phyloP scores from a whole-genome alignment of 2,329 filamentous ascomycete genomes.

The Cordyceps fumosorosea region DNA sequence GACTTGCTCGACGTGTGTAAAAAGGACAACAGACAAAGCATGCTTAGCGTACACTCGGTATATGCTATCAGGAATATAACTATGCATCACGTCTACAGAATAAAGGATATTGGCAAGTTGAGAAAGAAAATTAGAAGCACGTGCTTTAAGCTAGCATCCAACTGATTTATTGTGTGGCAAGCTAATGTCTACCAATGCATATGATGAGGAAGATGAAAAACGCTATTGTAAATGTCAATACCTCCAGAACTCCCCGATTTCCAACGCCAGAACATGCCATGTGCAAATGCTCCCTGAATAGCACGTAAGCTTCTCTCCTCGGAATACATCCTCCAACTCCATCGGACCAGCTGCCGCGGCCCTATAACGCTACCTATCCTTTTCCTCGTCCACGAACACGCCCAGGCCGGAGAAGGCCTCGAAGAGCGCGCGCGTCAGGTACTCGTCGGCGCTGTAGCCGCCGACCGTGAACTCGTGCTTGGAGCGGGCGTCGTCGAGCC shows the following conservation, averaged over 20 bases:
- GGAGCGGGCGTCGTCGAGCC: constrained; percentile 59
- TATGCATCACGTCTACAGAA: neutral
- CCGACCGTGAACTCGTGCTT: constrained; percentile 65
- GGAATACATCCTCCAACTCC: constrained; percentile 45
- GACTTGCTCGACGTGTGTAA: neutral
- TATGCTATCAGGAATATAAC: constrained; percentile 1
- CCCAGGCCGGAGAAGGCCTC: constrained; percentile 88
- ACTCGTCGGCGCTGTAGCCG: constrained; percentile 78
- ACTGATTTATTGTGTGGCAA: neutral
- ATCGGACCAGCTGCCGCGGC: constrained; percentile 29
- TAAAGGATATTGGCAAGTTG: neutral
- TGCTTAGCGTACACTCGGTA: neutral
- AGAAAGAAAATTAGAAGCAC: neutral
- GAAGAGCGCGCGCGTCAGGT: constrained; percentile 71
- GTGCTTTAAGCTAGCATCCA: neutral
- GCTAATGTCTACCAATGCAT: neutral
- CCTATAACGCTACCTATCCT: constrained; percentile 30
- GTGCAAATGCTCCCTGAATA: neutral
- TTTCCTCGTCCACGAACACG: constrained; percentile 80
- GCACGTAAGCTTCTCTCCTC: neutral
- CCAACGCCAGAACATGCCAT: constrained; percentile 2
- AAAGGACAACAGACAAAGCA: neutral
- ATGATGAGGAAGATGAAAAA: neutral
- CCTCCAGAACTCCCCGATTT: neutral
- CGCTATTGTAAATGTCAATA: neutral